These are phyloP conservation scores for Vitis amurensis DNA, from an alignment of 164 flowering plant species.

Conservation along the genomic window DNA sequence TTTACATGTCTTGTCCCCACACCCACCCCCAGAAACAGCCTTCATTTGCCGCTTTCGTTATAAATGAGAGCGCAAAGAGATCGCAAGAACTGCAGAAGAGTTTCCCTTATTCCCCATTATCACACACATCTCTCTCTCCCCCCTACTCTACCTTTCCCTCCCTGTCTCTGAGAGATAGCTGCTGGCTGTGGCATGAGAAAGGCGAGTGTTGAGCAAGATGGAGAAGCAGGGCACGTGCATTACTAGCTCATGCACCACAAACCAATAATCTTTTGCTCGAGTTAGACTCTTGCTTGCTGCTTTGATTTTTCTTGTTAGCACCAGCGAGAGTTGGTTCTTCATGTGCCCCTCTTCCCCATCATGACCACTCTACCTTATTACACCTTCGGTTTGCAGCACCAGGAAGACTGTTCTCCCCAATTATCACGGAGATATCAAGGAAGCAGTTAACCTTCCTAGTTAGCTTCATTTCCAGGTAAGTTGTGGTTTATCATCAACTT, in stretches of 20 bases:
- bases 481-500: too few species aligned
- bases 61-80: conserved; percentile 20
- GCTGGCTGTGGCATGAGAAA: conserved; percentile 5
- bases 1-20: conserved; percentile 2
- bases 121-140: not conserved
- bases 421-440: not conserved
- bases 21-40: conserved; percentile 9
- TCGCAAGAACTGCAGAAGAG: not conserved
- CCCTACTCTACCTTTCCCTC: conserved; percentile 9
- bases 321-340: conserved; percentile 50
- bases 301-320: not conserved
- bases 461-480: not conserved
- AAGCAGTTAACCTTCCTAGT: not conserved
- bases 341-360: conserved; percentile 96
- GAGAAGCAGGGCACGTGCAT: conserved; percentile 99
- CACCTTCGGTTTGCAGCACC: not conserved
- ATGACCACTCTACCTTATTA: conserved; percentile 54
- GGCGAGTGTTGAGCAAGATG: conserved; percentile 82
- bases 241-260: conserved; percentile 42
- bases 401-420: not conserved
- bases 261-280: not conserved
- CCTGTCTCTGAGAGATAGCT: conserved; percentile 3
- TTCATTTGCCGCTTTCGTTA: conserved; percentile 22
- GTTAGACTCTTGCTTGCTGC: not conserved
- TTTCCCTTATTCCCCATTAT: conserved; percentile 1